phyloP scores from a whole-genome alignment of 1,284 basidiomycete genomes.

The Cutaneotrichosporon sp. region DNA sequence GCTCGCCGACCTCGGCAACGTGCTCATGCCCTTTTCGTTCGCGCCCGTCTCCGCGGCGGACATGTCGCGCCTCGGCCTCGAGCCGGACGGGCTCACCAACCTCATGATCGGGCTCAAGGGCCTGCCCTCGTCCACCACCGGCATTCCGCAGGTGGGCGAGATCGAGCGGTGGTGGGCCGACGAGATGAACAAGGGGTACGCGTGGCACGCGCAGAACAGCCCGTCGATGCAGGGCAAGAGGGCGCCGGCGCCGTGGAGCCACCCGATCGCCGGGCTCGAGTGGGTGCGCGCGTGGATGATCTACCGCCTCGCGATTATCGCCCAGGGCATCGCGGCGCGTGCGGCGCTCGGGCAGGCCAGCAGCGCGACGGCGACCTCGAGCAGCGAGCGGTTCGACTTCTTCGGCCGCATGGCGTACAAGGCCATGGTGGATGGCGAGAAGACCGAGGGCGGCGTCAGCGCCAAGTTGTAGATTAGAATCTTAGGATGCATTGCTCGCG shows the following conservation, averaged over 20 bases:
- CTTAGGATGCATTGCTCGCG: too few species aligned
- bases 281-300: constrained; percentile 43
- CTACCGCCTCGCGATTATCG: constrained; percentile 75
- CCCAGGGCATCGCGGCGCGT: constrained; percentile 91
- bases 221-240: constrained; percentile 1
- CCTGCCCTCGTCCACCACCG: constrained; percentile 58
- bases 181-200: constrained; percentile 44
- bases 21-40: constrained; percentile 46
- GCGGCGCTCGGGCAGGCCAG: constrained; percentile 81
- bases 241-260: constrained; percentile 31
- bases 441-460: background rate
- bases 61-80: background rate
- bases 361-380: constrained; percentile 66
- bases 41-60: constrained; percentile 2
- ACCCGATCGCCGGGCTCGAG: constrained; percentile 45
- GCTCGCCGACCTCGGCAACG: constrained; percentile 87
- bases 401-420: constrained; percentile 64
- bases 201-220: constrained; percentile 27
- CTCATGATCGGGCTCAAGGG: constrained; percentile 62
- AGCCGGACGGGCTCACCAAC: constrained; percentile 3
- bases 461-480: background rate
- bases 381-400: constrained; percentile 62
- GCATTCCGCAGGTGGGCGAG: constrained; percentile 66
- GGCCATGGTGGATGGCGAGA: constrained; percentile 6
- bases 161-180: constrained; percentile 61